Base-by-base conservation (phyloP, 1,284 basidiomycete genomes). In the Cystobasidium pallidum region DNA sequence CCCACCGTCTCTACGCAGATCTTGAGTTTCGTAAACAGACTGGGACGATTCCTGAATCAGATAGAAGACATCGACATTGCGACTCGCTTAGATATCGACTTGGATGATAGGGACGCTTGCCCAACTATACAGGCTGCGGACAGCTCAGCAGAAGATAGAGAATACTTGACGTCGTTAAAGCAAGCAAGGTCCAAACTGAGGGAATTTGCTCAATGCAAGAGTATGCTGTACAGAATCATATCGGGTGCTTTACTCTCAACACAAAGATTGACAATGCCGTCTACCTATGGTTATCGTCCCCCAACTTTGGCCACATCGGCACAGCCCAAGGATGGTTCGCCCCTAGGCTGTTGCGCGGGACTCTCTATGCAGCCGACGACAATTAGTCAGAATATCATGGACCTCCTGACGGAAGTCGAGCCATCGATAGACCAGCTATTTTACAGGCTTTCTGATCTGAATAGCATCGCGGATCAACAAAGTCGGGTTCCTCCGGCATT, bases 21-120 rank as follows among this genome's bases (percentile, higher is more conserved):
- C 3, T 61, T 70, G 17, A 30, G 61, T 19, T 63, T 77, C 21
- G 66, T 74, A 19, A 43, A 32, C 4, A 41, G 59, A 19, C 70
- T 80, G 11, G 74, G 75, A 6, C 79, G 83, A 8, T 85, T 89
- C 66, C 81, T 91, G 36, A 79, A 81, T 4, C 84, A 86, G 59
- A 83, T 88, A 41, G 84, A 86, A 26, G 86, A 89, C 76, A 84
- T 92, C 71, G 88, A 91, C 79, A 81, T 92, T 61, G 89, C 89
- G 26, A 85, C 91, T 65, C 89, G 90, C 75, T 86, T 91, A 71
- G 90, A 92, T 76, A 88, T 89, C 21, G n/a, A 61, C n/a, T 28
- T 1, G 19, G n/a, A 51, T 24, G 64, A 11, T 19, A 43, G 28
- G 6, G 11, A 21, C 19, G n/a, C 19, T 15, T 2, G 2, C 1